Evolutionary conservation across 2,329 filamentous ascomycete species (phyloP).

Genomic region (Stagonosporopsis tanaceti): DNA sequence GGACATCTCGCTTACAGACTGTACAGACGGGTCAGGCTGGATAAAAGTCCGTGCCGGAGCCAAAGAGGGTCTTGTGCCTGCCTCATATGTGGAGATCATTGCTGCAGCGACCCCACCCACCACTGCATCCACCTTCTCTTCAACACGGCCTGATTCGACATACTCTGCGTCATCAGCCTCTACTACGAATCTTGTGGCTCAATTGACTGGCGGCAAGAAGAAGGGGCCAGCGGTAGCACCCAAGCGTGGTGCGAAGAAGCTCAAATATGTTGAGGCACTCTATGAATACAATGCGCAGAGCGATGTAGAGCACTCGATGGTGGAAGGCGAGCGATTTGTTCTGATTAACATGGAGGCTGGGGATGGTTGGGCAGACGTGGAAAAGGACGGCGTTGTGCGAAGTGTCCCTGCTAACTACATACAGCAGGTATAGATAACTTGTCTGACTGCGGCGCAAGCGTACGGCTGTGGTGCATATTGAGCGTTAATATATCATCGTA

Average conservation of each 20-base stretch:
- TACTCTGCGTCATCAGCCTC: constrained; percentile 81
- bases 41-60: constrained; percentile 78
- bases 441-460: constrained; percentile 23
- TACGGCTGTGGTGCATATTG: constrained; percentile 17
- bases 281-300: constrained; percentile 91
- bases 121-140: constrained; percentile 39
- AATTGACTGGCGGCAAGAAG: constrained; percentile 67
- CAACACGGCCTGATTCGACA: constrained; percentile 64
- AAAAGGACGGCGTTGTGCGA: constrained; percentile 83
- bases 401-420: constrained; percentile 96
- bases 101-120: constrained; percentile 49
- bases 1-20: constrained; percentile 30
- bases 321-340: constrained; percentile 89
- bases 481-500: constrained; percentile 11
- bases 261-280: constrained; percentile 90
- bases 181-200: constrained; percentile 58
- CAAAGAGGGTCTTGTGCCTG: constrained; percentile 85
- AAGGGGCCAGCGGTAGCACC: constrained; percentile 93
- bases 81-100: constrained; percentile 79
- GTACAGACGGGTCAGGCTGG: constrained; percentile 88
- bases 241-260: constrained; percentile 87
- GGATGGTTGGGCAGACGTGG: constrained; percentile 97
- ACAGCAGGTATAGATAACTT: constrained; percentile 67
- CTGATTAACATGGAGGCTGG: constrained; percentile 86
- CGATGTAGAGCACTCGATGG: constrained; percentile 88